A percentile compares a stretch with the other conserved stretches of the same genome.
Evolutionary conservation across 2,329 filamentous ascomycete species (phyloP).

Genomic region (Penicillium sp.): DNA sequence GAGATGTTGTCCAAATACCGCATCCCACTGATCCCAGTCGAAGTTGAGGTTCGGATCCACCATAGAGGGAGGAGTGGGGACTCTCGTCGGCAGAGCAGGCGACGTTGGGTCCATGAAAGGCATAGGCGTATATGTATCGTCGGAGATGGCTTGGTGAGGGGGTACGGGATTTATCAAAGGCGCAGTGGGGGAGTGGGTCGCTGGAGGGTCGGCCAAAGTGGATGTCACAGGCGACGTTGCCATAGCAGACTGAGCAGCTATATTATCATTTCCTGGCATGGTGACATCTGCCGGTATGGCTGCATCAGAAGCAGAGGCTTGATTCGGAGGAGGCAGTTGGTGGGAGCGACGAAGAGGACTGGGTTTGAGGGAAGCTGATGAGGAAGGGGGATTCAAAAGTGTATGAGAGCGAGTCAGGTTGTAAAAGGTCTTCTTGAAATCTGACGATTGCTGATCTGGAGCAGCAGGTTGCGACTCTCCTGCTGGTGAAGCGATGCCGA

Average conservation of each 20-base stretch:
- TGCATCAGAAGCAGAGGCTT: slow-evolving; percentile 7
- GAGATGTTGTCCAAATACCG: slow-evolving; percentile 45
- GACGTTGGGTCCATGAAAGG: slow-evolving; percentile 23
- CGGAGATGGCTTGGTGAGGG: slow-evolving; percentile 3
- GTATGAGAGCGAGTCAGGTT: slow-evolving; percentile 33
- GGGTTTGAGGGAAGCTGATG: slow-evolving; percentile 14
- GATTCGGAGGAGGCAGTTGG: slow-evolving; percentile 15
- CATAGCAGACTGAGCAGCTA: slow-evolving; percentile 8
- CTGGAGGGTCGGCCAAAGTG: not conserved
- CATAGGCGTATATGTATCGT: slow-evolving; percentile 8
- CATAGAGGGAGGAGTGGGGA: slow-evolving; percentile 35
- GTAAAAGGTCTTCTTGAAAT: slow-evolving; percentile 36
- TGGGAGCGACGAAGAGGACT: slow-evolving; percentile 24
- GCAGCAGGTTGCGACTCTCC: slow-evolving; percentile 14
- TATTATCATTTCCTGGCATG: slow-evolving; percentile 2
- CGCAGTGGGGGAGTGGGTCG: slow-evolving; percentile 5
- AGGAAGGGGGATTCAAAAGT: slow-evolving; percentile 19
- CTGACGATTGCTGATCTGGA: slow-evolving; percentile 19
- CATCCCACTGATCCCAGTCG: slow-evolving; percentile 49
- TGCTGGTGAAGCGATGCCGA: slow-evolving; percentile 27
- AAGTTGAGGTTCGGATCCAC: slow-evolving; percentile 42
- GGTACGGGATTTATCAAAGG: slow-evolving; percentile 4
- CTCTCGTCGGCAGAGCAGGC: slow-evolving; percentile 15
- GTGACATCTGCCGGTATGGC: slow-evolving; percentile 8
- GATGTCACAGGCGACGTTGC: slow-evolving; percentile 11